phyloP scores from a whole-genome alignment of 1,139 yeast species.

The Geotrichum fermentans region DNA sequence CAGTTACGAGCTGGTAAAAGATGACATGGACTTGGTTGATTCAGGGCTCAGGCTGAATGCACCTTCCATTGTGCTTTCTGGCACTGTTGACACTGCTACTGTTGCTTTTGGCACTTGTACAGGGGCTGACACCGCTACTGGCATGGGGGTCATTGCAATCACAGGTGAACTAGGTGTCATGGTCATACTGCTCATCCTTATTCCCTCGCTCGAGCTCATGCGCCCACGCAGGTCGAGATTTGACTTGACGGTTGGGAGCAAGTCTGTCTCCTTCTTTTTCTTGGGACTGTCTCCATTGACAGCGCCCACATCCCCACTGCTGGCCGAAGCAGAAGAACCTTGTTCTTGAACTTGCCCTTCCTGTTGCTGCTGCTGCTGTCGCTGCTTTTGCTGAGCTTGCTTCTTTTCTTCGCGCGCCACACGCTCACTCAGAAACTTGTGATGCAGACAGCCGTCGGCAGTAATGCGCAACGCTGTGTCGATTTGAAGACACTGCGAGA shows the following conservation, averaged over 20 bases:
- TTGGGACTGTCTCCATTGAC: background rate
- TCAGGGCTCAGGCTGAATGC: slow-evolving; percentile 36
- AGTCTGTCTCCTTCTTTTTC: slow-evolving; percentile 30
- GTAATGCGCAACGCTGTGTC: slow-evolving; percentile 48
- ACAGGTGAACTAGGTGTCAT: slow-evolving; percentile 20
- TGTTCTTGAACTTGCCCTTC: slow-evolving; percentile 5
- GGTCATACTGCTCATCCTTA: slow-evolving; percentile 17
- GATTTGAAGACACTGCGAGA: slow-evolving; percentile 49
- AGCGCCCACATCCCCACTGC: background rate
- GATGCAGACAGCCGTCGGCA: slow-evolving; percentile 45
- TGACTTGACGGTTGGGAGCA: slow-evolving; percentile 37
- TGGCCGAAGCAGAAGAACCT: background rate
- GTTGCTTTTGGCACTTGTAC: slow-evolving; percentile 2
- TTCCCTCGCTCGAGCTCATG: slow-evolving; percentile 22
- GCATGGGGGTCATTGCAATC: slow-evolving; percentile 8
- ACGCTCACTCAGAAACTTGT: slow-evolving; percentile 43
- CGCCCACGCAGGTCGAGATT: slow-evolving; percentile 30
- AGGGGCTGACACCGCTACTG: too few species aligned
- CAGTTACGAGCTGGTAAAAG: too few species aligned
- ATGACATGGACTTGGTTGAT: background rate
- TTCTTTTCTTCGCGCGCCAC: slow-evolving; percentile 21
- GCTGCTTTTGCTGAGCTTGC: background rate
- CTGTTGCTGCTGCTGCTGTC: slow-evolving; percentile 3
- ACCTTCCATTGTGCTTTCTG: slow-evolving; percentile 35
- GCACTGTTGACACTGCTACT: slow-evolving; percentile 16